Percentiles rank a stretch among this genome's conserved stretches.
Conservation (phyloP, 345 rosid genomes). For the Kandelia obovata region DNA sequence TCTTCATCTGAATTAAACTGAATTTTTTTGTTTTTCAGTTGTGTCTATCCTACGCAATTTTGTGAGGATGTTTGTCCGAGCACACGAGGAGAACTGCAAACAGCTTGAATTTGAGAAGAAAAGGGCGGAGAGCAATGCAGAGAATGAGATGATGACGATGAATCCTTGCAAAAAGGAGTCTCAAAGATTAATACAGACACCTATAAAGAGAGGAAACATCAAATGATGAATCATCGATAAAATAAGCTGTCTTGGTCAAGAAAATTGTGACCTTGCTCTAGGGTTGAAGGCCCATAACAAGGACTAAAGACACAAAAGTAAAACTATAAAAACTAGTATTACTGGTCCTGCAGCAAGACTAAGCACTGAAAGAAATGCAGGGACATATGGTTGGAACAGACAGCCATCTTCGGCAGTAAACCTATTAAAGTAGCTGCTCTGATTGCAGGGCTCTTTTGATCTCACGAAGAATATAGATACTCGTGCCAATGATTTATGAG, state of each 20-base stretch:
- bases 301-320: background rate
- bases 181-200: conserved; percentile 1
- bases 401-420: conserved; percentile 11
- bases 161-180: conserved; percentile 24
- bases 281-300: conserved; percentile 3
- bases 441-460: background rate
- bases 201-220: conserved; percentile 12
- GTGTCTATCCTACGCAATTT: conserved; percentile 77
- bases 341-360: conserved; percentile 9
- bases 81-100: conserved; percentile 75
- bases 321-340: background rate
- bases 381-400: background rate
- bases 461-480: background rate
- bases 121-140: conserved; percentile 49
- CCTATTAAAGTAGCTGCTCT: background rate
- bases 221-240: background rate
- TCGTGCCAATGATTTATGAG: background rate
- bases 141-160: conserved; percentile 40
- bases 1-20: background rate
- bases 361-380: conserved; percentile 4
- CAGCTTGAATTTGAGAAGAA: conserved; percentile 63
- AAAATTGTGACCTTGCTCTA: background rate
- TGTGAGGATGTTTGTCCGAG: conserved; percentile 63
- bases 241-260: background rate
- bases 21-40: conserved; percentile 39